phyloP scores from a whole-genome alignment of 805 yeast genomes.

The Ogataea methylovora region DNA sequence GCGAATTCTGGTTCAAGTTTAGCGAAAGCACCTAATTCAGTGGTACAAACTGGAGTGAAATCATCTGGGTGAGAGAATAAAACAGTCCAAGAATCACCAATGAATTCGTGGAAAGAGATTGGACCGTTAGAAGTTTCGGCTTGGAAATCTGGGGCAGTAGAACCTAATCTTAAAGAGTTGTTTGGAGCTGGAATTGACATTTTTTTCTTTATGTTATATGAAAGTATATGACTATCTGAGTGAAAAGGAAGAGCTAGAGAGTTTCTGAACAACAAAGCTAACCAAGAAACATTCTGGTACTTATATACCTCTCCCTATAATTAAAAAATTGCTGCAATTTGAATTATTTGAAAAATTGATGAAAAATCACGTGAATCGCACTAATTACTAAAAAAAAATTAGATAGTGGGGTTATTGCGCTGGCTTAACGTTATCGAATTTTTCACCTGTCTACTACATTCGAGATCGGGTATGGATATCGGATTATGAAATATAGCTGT shows the following conservation, averaged over 20 bases:
- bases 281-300: background rate
- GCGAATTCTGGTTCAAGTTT: constrained; percentile 62
- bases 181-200: constrained; percentile 36
- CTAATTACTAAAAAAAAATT: no score
- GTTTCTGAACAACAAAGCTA: background rate
- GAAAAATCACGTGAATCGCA: constrained; percentile 3
- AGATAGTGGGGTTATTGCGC: no score
- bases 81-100: constrained; percentile 57
- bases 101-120: constrained; percentile 55
- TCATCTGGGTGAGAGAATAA: constrained; percentile 74
- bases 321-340: background rate
- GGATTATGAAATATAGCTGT: no score
- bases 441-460: no score
- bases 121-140: constrained; percentile 58
- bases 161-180: constrained; percentile 42
- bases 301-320: background rate
- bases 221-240: background rate
- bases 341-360: background rate
- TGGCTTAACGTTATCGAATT: no score
- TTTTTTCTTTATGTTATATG: constrained; percentile 1
- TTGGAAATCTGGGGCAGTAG: constrained; percentile 62
- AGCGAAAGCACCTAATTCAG: constrained; percentile 73
- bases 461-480: no score
- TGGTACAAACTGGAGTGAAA: constrained; percentile 74
- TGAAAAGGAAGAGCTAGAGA: background rate